These are phyloP conservation scores for Pythium plurisporium DNA, from an alignment of 352 stramenopile species.

Conservation along the genomic window DNA sequence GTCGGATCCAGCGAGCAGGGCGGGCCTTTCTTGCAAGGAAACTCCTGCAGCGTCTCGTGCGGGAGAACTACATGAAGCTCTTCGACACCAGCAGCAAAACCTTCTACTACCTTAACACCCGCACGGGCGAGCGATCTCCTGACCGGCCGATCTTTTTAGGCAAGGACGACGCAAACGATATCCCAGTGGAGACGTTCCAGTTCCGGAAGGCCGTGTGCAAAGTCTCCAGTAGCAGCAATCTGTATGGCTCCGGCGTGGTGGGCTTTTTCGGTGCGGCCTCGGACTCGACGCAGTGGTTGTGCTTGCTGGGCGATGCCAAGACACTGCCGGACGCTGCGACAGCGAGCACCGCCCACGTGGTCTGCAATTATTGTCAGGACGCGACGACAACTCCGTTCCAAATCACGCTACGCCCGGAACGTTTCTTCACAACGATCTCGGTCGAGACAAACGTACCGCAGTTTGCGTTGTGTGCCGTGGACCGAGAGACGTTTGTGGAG, in stretches of 20 bases:
- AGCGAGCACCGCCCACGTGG: conserved; percentile 32
- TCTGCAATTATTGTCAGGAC: conserved; percentile 51
- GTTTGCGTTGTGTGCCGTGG: conserved; percentile 53
- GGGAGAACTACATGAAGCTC: conserved; percentile 76
- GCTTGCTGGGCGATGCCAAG: conserved; percentile 43
- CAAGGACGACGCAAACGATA: conserved; percentile 30
- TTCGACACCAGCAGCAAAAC: conserved; percentile 40
- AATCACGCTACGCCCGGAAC: conserved; percentile 37
- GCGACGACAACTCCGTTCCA: conserved; percentile 37
- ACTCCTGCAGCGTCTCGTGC: conserved; percentile 38
- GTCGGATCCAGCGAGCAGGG: conserved; percentile 44
- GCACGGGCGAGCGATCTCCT: conserved; percentile 32
- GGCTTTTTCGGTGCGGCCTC: conserved; percentile 32
- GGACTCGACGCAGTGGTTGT: conserved; percentile 26
- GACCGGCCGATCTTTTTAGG: conserved; percentile 50
- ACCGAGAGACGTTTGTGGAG: conserved; percentile 46
- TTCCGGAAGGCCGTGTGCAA: conserved; percentile 67
- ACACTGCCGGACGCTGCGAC: conserved; percentile 38
- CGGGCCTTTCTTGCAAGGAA: conserved; percentile 36
- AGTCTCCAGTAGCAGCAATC: conserved; percentile 38
- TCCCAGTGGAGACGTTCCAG: conserved; percentile 57
- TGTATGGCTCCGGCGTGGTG: conserved; percentile 43
- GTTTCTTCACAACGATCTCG: conserved; percentile 42
- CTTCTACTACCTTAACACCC: conserved; percentile 72
- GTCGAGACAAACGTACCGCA: conserved; percentile 16